A percentile compares a stretch with the other conserved stretches of the same genome.
These are phyloP conservation scores for peach (Prunus persica) DNA, from an alignment of 306 rosid species.

Conservation along the genomic window DNA sequence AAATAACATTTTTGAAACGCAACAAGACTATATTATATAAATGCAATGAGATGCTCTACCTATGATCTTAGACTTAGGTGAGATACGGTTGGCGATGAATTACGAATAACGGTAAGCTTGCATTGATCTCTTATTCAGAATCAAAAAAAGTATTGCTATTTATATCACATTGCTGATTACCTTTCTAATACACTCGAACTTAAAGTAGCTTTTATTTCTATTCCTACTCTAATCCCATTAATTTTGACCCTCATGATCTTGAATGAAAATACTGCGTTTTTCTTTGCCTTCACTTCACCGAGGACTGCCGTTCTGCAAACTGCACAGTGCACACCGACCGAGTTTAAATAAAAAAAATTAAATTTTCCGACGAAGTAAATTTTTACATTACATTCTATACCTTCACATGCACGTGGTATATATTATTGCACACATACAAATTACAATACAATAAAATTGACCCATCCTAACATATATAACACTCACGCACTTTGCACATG, in stretches of 20 bases:
- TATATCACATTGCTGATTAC: too few relatives aligned
- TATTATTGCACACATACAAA: not conserved
- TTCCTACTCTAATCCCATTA: not conserved
- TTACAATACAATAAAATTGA: not conserved
- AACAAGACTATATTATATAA: too few relatives aligned
- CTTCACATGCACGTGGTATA: not conserved
- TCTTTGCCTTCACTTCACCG: not conserved
- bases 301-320: not conserved
- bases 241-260: not conserved
- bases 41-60: too few relatives aligned
- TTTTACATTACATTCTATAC: not conserved
- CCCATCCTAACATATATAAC: not conserved
- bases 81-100: too few relatives aligned
- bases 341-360: not conserved
- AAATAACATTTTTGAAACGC: too few relatives aligned
- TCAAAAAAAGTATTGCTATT: too few relatives aligned
- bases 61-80: too few relatives aligned
- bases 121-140: too few relatives aligned
- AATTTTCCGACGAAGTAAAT: not conserved
- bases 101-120: too few relatives aligned
- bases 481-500: too few relatives aligned
- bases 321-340: not conserved
- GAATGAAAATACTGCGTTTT: not conserved
- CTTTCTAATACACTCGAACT: too few relatives aligned
- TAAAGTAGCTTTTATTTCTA: not conserved